Conservation (phyloP, 2,329 filamentous ascomycete genomes). For the Colletotrichum graminicola region DNA sequence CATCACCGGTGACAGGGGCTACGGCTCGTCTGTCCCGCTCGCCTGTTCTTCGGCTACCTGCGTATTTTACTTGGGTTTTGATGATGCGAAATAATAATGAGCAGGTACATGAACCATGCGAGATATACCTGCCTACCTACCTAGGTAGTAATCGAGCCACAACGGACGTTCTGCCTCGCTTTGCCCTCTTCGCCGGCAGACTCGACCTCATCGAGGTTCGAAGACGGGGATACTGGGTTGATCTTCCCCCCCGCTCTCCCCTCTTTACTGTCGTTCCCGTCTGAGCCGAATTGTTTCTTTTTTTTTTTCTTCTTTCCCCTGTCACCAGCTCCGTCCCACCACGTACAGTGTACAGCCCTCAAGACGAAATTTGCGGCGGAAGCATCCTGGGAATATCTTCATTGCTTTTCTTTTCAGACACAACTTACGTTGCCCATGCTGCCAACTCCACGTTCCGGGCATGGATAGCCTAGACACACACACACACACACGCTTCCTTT, state of each 20-base stretch:
- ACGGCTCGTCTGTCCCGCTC: conserved; percentile 33
- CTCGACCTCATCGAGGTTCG: not conserved
- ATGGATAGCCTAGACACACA: conserved; percentile 36
- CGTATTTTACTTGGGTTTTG: conserved; percentile 17
- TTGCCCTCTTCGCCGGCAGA: conserved; percentile 8
- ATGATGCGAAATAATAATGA: not conserved
- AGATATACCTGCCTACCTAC: not conserved
- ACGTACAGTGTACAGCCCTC: not conserved
- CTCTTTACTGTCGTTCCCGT: not conserved
- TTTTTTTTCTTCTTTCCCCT: conserved; percentile 31
- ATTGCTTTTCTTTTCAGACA: conserved; percentile 36
- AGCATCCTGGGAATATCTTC: conserved; percentile 18
- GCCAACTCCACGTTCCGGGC: conserved; percentile 34
- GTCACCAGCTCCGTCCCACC: not conserved
- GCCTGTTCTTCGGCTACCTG: conserved; percentile 33
- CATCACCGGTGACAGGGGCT: conserved; percentile 27
- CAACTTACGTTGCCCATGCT: conserved; percentile 26
- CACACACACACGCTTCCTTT: not conserved
- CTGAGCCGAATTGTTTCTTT: not conserved
- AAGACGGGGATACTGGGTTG: not conserved
- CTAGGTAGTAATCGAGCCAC: not conserved
- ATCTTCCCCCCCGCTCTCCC: not conserved
- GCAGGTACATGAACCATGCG: not conserved
- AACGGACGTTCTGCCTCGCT: conserved; percentile 5
- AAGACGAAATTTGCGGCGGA: not conserved